Base-by-base conservation (phyloP, 2,329 filamentous ascomycete genomes). In the Cyphellophora attinorum region DNA sequence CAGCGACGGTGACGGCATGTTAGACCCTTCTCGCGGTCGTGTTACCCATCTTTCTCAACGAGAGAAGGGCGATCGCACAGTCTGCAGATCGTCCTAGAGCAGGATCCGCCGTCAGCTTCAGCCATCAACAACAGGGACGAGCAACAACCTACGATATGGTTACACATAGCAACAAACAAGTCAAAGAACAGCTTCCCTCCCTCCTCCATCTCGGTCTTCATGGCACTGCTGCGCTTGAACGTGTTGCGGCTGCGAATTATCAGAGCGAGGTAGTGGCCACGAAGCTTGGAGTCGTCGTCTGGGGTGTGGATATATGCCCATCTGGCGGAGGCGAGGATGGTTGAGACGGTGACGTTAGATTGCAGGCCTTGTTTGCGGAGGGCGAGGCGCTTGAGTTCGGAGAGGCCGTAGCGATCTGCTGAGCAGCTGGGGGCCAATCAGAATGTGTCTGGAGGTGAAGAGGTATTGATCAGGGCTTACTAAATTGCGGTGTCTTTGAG, bases 131-230 rank as follows among this genome's bases (percentile, higher is more conserved):
- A 3, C 14, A 16, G 18, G 14, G 14, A 4, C n/a, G 14, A 4
- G 3, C 25, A 12, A 10, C 6, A 6, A 31, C 3, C 16, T 31
- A 31, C 84, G 53, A 93, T 82, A 54, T 93, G 85, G 56, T 94
- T 93, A 61, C 83, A 86, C 61, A 94, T 76, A 12, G 88, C 85
- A 33, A 94, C 88, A 56, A 94, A 95, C 29, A 94, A 68, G 55
- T 94, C 88, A 55, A 94, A 95, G 65, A 93, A 94, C 39, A 93
- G 68, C 52, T 82, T 82, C 35, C 85, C 85, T 17, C 88, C 88
- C 42, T 76, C 75, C 57, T 82, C 82, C 86, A 95, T 94, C 64
- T 94, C 86, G 48, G 84, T 75, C 62, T 94, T 88, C 86, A 94
- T 93, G 3, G 86, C 94, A 35, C 86, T 85, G 59, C 85, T 93